Conservation (phyloP, 352 stramenopile genomes). For the Blastocystis sp. region DNA sequence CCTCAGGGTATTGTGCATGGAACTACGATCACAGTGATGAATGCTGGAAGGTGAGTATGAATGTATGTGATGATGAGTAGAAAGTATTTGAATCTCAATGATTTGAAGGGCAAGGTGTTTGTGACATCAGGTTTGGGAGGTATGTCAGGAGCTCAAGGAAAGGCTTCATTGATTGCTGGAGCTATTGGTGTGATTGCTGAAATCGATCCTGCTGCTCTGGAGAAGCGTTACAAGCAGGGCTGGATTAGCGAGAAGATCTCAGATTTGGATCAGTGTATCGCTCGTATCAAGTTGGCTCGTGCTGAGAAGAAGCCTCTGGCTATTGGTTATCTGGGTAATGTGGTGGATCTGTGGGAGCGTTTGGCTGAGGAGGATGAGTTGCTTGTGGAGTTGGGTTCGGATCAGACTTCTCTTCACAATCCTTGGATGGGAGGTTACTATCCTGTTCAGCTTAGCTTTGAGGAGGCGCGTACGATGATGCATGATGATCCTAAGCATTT, state of each 20-base stretch:
- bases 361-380: constrained; percentile 72
- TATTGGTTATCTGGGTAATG: constrained; percentile 77
- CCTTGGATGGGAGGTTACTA: constrained; percentile 81
- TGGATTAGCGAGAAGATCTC: constrained; percentile 77
- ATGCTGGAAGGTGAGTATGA: constrained; percentile 67
- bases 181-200: constrained; percentile 78
- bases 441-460: constrained; percentile 75
- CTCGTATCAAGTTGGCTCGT: constrained; percentile 49
- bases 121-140: constrained; percentile 76
- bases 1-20: constrained; percentile 80
- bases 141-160: constrained; percentile 75
- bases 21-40: constrained; percentile 81
- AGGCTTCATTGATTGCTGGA: constrained; percentile 70
- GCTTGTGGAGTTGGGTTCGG: constrained; percentile 76
- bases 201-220: constrained; percentile 73
- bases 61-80: constrained; percentile 63
- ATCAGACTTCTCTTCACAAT: constrained; percentile 81
- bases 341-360: constrained; percentile 77
- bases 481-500: constrained; percentile 72
- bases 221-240: constrained; percentile 76
- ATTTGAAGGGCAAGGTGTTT: constrained; percentile 75
- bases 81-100: constrained; percentile 75
- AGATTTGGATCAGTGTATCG: constrained; percentile 71
- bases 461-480: constrained; percentile 77
- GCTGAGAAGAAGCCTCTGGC: constrained; percentile 72